Evolutionary conservation across 768 basidiomycete genomes (phyloP), one percentile per base, ranked within the genome.

Genomic region (Psilocybe cubensis): DNA sequence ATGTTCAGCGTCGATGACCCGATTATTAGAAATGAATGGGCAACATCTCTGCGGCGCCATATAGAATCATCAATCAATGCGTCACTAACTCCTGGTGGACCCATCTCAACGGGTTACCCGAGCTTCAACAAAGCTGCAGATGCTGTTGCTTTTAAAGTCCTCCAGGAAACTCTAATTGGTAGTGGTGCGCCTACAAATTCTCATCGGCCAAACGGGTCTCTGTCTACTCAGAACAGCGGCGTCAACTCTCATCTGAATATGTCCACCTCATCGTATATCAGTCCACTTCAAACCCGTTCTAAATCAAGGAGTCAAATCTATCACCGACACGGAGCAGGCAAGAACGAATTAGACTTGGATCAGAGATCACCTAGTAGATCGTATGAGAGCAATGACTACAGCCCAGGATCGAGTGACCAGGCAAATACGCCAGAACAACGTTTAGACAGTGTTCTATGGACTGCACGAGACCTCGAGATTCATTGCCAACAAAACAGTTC

Each of bases 1-100:
- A 94, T 97, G 87, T 98, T 97, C 79, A 94, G 92, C 60, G 86
- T 97, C 41, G 85, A 89, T 49, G 92, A 94, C 65, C 82, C 88
- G 1, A 78, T 90, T 35, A 81, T 91, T 17, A 85, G 88, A 18
- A 83, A 89, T 58, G 84, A 88, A 58, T 94, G 91, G 91, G 80
- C 80, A 0, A 80, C 83, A 3, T 86, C 83, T 24, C 72, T 94
- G 59, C 83, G 83, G 66, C 83, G 83, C 54, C 83, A 90, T 63
- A 86, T 89, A 49, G 88, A 89, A 47, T 77, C 75, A 23, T 76
- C 80, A 21, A 64, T 70, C 17, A 67, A 72, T 12, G 52, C 61
- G 33, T 49, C 68, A n/a, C 52, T 59, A 12, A 63, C 71, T 20
- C 65, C 75, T 18, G 58, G 66, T 20, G 72, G 74, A 18, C 70